Evolutionary conservation across 2,329 filamentous ascomycete genomes (phyloP).

Genomic region (Aspergillus brunneoviolaceus): DNA sequence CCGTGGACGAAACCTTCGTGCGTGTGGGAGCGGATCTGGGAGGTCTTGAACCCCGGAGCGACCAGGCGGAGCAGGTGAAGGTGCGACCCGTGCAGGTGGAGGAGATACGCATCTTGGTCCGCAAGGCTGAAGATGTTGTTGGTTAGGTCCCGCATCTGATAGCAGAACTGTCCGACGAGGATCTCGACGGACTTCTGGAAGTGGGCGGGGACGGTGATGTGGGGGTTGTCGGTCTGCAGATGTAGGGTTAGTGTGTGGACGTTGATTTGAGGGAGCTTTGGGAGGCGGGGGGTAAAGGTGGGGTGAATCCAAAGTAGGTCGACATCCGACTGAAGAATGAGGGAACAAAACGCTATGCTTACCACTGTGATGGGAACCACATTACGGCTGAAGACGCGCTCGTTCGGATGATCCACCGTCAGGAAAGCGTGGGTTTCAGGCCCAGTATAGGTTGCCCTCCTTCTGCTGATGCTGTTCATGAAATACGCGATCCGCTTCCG

Average conservation of each 20-base stretch:
- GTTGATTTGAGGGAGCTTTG: not conserved
- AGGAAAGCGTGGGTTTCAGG: not conserved
- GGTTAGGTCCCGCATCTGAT: conserved; percentile 18
- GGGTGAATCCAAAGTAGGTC: conserved; percentile 11
- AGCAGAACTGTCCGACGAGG: conserved; percentile 26
- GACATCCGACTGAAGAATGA: conserved; percentile 5
- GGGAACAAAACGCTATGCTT: not conserved
- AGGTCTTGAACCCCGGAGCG: conserved; percentile 30
- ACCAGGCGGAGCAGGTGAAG: conserved; percentile 30
- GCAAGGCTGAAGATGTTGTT: conserved; percentile 23
- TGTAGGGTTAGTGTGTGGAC: not conserved
- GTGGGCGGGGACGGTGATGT: conserved; percentile 13
- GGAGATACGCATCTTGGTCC: conserved; percentile 31
- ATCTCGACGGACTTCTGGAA: conserved; percentile 28
- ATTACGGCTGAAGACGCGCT: not conserved
- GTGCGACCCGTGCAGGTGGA: conserved; percentile 29
- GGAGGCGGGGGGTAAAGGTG: not conserved
- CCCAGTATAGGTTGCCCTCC: not conserved
- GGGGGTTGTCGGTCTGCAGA: conserved; percentile 18
- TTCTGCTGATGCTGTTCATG: not conserved
- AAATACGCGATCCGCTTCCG: not conserved
- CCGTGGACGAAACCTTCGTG: not conserved
- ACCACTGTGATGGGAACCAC: conserved; percentile 22
- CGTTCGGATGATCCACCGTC: conserved; percentile 17
- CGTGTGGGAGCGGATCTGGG: conserved; percentile 22